Percentiles rank a stretch among this genome's conserved stretches.
phyloP scores from a whole-genome alignment of 2,329 filamentous ascomycete species.

The Aspergillus quadrilineatus region DNA sequence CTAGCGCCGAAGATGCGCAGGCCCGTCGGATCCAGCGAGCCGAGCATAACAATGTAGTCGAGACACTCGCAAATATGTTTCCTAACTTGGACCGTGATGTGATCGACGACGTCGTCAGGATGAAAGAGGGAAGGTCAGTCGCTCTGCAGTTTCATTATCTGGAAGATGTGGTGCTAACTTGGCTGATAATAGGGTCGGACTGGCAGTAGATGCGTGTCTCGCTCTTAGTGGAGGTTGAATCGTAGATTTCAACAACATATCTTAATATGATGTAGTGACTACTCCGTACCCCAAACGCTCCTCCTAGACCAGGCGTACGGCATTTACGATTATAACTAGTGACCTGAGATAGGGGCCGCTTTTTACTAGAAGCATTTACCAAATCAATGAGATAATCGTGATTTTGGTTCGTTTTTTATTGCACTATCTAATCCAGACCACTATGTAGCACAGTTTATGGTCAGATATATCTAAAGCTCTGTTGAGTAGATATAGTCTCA shows the following conservation, averaged over 20 bases:
- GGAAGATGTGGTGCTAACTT: slow-evolving; percentile 4
- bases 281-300: no score
- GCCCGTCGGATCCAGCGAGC: slow-evolving; percentile 76
- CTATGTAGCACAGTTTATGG: background rate
- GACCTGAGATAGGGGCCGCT: background rate
- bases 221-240: slow-evolving; percentile 56
- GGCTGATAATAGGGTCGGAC: slow-evolving; percentile 61
- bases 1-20: slow-evolving; percentile 84
- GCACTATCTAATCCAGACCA: background rate
- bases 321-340: background rate
- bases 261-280: background rate
- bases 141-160: background rate
- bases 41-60: slow-evolving; percentile 88
- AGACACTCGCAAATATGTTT: slow-evolving; percentile 95
- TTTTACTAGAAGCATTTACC: background rate
- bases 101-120: slow-evolving; percentile 92
- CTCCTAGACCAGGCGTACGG: background rate
- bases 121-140: slow-evolving; percentile 86
- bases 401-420: no score
- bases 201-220: slow-evolving; percentile 83
- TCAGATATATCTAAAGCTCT: background rate
- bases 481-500: background rate
- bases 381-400: no score
- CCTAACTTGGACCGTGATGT: slow-evolving; percentile 90
- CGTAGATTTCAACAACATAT: background rate